Base-by-base conservation (phyloP, 2,329 filamentous ascomycete species). In the Alternaria panax region DNA sequence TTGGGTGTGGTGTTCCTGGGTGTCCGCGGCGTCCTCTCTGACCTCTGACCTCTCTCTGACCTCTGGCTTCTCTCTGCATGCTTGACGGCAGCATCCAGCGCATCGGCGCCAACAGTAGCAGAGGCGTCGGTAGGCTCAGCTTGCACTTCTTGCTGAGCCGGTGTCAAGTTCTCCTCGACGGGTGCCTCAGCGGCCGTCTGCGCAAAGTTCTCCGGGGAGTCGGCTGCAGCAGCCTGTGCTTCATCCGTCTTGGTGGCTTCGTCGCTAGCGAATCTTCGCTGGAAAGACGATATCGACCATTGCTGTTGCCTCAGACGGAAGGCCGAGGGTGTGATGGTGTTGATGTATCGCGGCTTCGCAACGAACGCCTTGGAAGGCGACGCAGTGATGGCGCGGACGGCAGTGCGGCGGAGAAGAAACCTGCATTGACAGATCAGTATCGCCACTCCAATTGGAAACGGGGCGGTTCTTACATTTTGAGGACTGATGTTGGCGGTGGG, bases 371-470 rank as follows among this genome's bases (percentile, higher is more conserved):
- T 69, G 32, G 82, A 79, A 51, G 81, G 78, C 32, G 82, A 78
- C 24, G 82, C 78, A 38, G 81, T 78, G 58, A 87, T 69, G 48
- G 86, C 82, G 71, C 86, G 84, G 71, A 83, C 79, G 67, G 86
- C 85, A 65, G 83, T 80, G 70, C 85, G 85, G 62, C 86, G 85
- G 67, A 90, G 79, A 65, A 81, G 80, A 78, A 83, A 84, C 86
- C 86, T 88, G 64, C n/a, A 22, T 34, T n/a, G 42, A 14, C 14
- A 27, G 16, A 48, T 68, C 25, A 69, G 62, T 30, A 54, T 36
- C 22, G 46, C 16, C 9, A 16, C 14, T 6, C 3, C 22, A 20
- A 32, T 32, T 38, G 16, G 16, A 16, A 25, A 8, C 2, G 11
- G 32, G 22, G 20, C 9, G 25, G 12, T 42, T 43, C 69, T 54